Base-by-base conservation (phyloP, 2,329 filamentous ascomycete species). In the Fusarium torulosum region DNA sequence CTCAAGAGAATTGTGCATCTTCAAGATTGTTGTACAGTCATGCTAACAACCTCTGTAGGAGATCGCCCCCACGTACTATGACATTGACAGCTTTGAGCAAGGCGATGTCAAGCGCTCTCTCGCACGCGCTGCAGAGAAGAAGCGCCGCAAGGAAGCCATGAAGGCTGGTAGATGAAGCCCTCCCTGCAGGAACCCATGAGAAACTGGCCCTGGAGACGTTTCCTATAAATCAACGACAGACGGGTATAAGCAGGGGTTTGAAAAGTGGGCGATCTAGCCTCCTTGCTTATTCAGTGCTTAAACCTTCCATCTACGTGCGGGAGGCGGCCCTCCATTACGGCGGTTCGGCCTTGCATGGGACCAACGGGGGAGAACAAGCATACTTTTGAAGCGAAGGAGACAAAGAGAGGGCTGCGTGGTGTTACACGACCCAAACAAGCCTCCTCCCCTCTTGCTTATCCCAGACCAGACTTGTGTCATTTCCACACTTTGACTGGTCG, bases 21-120 rank as follows among this genome's bases (percentile, higher is more conserved):
- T 59, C 11, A 42, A 25, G 23, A 25, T 19, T 23, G 7, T 46
- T 10, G 14, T 41, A 55, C 45, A 59, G 13, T 27, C 25, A 51
- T 45, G 43, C 63, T 74, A 59, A 73, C 63, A 52, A 7, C 31
- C 23, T 25, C 21, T 17, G 44, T 69, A 94, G 91, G 96, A 99
- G 79, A 97, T 98, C 69, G 94, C 96, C 6, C 94, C 94, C 4
- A 88, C 86, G 19, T 99, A 99, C 81, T 99, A 97, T 79, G 93
- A 99, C 74, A 79, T 97, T 13, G 85, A 89, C 2, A 86, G 86
- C 0, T 97, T 98, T 79, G 88, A 87, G 51, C 93, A 97, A 78
- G 93, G 94, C 53, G 94, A 97, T 62, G 90, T 97, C 70, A 94
- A 91, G 81, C 89, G 86, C 37, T 87, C 88, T 4, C 80, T 91